Base-by-base conservation (phyloP, 345 rosid genomes). In the Gossypium bickii region DNA sequence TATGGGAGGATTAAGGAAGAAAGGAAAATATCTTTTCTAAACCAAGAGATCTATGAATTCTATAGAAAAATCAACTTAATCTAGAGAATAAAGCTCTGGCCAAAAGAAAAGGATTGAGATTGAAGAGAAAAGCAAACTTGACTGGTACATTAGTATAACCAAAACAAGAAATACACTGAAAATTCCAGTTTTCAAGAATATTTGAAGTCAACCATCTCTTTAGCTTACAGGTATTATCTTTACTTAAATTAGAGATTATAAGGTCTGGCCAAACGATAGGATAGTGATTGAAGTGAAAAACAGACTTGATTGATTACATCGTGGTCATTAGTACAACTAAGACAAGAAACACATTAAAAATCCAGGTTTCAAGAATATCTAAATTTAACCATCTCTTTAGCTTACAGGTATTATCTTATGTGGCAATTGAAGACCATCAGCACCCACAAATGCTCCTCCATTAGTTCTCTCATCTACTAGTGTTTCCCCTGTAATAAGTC, bases 401-500 rank as follows among this genome's bases (percentile, higher is more conserved):
- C 93, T 88, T 88, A 92, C 97, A 22, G 97, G 98, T 79, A 94
- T 86, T 77, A 92, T 83, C 86, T 94, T 94, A 67, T 85, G 93
- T 3, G 97, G 92, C 79, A 92, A 88, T 79, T 88, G 98, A 82
- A 85, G 82, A 80, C 98, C 94, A 85, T 90, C 97, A 44, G 85
- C 80, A 79, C 93, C 89, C 77, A 89, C 82, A 83, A 92, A 90
- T 38, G 89, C 82, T 79, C 97, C 97, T 73, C 96, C 97, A 78
- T 85, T 92, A 11, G 81, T 79, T 80, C 97, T 90, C 81, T 94
- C 98, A 83, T 94, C 93, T 76, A 84, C 92, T 43, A 94, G 82
- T 43, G 93, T 92, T 83, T 92, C 97, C 77, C 98, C 98, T 94
- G 82, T 64, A 81, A 83, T 27, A 74, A 44, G 75, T 80, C 69